Conservation (phyloP, 495 filamentous ascomycete genomes). For the Letharia lupina region DNA sequence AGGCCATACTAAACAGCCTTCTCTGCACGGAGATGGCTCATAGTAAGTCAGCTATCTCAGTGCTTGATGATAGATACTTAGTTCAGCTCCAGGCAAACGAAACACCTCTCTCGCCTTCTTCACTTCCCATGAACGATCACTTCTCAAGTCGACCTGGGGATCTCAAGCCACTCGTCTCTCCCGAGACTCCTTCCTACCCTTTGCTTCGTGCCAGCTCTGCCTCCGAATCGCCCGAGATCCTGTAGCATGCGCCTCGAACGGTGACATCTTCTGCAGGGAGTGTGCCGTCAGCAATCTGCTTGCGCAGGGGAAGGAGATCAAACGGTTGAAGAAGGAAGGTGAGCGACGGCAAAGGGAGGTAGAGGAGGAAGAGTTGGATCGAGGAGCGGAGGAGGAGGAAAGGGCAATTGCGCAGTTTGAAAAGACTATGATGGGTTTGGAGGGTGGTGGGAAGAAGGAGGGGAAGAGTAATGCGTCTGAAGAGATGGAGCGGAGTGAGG, state of each 20-base stretch:
- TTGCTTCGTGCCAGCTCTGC: conserved; percentile 84
- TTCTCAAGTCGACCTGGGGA: conserved; percentile 73
- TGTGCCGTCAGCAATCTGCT: conserved; percentile 88
- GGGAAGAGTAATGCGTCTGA: conserved; percentile 30
- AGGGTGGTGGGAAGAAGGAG: conserved; percentile 14
- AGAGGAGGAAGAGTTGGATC: conserved; percentile 42
- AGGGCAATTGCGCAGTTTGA: conserved; percentile 55
- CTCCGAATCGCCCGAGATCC: conserved; percentile 76
- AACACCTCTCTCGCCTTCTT: conserved; percentile 96
- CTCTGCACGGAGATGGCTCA: conserved; percentile 12
- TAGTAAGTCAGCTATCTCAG: conserved; percentile 8
- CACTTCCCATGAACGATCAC: conserved; percentile 80
- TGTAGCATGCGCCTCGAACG: conserved; percentile 62
- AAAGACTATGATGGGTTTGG: conserved; percentile 32
- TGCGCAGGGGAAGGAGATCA: conserved; percentile 87
- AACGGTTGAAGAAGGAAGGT: conserved; percentile 60
- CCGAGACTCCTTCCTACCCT: conserved; percentile 88
- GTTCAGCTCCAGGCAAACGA: conserved; percentile 55
- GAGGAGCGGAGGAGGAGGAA: conserved; percentile 51
- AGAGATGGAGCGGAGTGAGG: conserved; percentile 40
- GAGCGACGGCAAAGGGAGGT: conserved; percentile 50
- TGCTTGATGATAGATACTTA: not conserved
- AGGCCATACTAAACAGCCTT: not conserved
- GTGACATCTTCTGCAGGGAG: conserved; percentile 95
- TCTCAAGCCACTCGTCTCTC: conserved; percentile 75